Percentiles rank a stretch among this genome's conserved stretches.
These are phyloP conservation scores for Paecilomyces variotii DNA, from an alignment of 2,329 filamentous ascomycete species.

Conservation along the genomic window DNA sequence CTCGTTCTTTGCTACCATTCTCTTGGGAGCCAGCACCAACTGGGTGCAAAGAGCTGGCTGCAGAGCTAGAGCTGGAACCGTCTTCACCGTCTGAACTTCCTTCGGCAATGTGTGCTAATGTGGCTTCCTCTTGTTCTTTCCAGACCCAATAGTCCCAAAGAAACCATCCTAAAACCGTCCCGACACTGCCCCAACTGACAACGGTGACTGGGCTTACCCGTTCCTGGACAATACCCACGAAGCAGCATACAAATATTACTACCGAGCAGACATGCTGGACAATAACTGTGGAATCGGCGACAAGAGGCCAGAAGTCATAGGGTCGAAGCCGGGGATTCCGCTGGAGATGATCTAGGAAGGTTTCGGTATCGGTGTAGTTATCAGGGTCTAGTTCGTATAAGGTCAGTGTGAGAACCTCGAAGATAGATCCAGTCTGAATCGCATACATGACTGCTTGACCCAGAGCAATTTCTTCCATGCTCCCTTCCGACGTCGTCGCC, in stretches of 20 bases:
- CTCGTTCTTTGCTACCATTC: slow-evolving; percentile 23
- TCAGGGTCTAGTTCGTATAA: slow-evolving; percentile 62
- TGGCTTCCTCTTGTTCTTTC: slow-evolving; percentile 51
- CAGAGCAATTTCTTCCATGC: slow-evolving; percentile 94
- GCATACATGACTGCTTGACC: slow-evolving; percentile 89
- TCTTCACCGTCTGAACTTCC: slow-evolving; percentile 26
- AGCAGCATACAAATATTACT: slow-evolving; percentile 88
- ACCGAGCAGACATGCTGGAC: slow-evolving; percentile 95
- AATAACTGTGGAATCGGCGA: slow-evolving; percentile 91
- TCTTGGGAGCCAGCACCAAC: slow-evolving; percentile 17
- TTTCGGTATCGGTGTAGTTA: slow-evolving; percentile 95
- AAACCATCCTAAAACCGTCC: slow-evolving; percentile 80
- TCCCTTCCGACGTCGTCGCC: slow-evolving; percentile 60
- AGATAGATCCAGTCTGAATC: background rate
- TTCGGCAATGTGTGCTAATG: slow-evolving; percentile 19
- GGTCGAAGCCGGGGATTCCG: slow-evolving; percentile 87
- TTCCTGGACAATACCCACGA: slow-evolving; percentile 80
- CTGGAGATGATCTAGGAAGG: slow-evolving; percentile 92
- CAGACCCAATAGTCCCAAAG: slow-evolving; percentile 89
- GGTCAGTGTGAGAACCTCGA: background rate
- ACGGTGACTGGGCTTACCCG: slow-evolving; percentile 85
- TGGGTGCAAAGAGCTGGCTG: slow-evolving; percentile 22
- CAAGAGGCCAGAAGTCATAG: slow-evolving; percentile 96
- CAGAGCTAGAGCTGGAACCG: slow-evolving; percentile 33
- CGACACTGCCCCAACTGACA: slow-evolving; percentile 73